Percentiles rank a stretch among this genome's conserved stretches.
phyloP scores from a whole-genome alignment of 225 moss, liverwort and hornwort genomes.

The Climacium dendroides region DNA sequence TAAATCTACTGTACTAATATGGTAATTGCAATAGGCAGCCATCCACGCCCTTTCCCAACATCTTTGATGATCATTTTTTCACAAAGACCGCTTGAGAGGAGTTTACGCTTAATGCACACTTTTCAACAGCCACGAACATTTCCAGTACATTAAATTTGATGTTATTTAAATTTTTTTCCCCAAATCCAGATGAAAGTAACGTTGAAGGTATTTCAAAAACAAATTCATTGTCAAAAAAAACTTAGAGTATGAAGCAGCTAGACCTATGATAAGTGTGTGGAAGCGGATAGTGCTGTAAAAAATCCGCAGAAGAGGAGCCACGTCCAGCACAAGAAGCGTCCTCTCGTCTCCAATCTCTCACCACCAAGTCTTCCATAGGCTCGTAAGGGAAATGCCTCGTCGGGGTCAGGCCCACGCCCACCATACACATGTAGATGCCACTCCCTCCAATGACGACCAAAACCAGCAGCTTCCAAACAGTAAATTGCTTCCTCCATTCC shows the following conservation, averaged over 20 bases:
- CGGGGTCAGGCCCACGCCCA: constrained; percentile 12
- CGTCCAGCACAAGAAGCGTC: constrained; percentile 11
- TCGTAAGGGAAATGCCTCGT: constrained; percentile 9
- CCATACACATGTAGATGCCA: constrained; percentile 39
- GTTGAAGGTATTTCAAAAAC: background rate
- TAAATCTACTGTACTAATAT: background rate
- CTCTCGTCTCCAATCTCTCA: constrained; percentile 16
- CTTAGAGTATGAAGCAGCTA: background rate
- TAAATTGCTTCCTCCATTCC: constrained; percentile 32
- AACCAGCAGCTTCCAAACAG: constrained; percentile 39
- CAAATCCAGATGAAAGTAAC: background rate
- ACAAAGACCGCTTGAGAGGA: background rate
- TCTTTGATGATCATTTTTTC: no score
- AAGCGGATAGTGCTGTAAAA: constrained; percentile 31
- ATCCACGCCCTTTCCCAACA: background rate
- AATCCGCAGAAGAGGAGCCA: background rate
- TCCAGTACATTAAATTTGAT: no score
- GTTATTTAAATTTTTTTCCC: background rate
- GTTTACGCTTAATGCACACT: background rate
- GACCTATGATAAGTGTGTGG: constrained; percentile 33
- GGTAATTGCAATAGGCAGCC: background rate
- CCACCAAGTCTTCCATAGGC: background rate
- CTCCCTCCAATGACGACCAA: constrained; percentile 34
- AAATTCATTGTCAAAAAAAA: background rate
- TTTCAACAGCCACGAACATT: background rate